phyloP scores from a whole-genome alignment of 2,329 filamentous ascomycete species.

The Pestalotiopsis sp. region DNA sequence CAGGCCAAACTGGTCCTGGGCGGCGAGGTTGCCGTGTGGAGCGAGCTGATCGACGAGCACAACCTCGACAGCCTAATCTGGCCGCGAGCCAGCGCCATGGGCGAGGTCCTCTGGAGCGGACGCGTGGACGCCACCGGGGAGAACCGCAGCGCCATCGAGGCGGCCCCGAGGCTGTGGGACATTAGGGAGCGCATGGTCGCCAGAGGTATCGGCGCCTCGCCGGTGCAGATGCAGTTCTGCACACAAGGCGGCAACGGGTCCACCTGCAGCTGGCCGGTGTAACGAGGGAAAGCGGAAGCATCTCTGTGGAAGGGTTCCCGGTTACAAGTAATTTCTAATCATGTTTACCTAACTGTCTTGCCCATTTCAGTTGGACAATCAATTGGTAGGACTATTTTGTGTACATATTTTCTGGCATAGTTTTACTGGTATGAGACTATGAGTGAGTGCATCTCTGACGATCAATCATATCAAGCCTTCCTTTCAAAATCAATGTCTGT shows the following conservation, averaged over 20 bases:
- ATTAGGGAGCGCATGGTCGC: conserved; percentile 75
- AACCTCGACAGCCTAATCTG: conserved; percentile 76
- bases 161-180: conserved; percentile 69
- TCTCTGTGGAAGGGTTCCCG: not conserved
- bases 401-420: not conserved
- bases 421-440: too few species aligned
- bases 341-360: not conserved
- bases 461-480: too few species aligned
- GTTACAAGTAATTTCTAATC: not conserved
- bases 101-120: conserved; percentile 81
- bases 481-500: too few species aligned
- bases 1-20: conserved; percentile 71
- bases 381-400: not conserved
- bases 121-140: conserved; percentile 62
- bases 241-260: conserved; percentile 57
- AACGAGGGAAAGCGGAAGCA: conserved; percentile 1
- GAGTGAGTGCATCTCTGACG: too few species aligned
- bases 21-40: conserved; percentile 81
- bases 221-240: conserved; percentile 74
- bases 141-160: conserved; percentile 71
- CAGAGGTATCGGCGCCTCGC: conserved; percentile 61
- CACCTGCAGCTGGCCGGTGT: conserved; percentile 36
- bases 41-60: conserved; percentile 73
- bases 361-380: not conserved
- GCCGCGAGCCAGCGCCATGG: conserved; percentile 73